Evolutionary conservation across 495 filamentous ascomycete genomes (phyloP), one percentile per base, ranked within the genome.

Genomic region (Xylaria sp.): DNA sequence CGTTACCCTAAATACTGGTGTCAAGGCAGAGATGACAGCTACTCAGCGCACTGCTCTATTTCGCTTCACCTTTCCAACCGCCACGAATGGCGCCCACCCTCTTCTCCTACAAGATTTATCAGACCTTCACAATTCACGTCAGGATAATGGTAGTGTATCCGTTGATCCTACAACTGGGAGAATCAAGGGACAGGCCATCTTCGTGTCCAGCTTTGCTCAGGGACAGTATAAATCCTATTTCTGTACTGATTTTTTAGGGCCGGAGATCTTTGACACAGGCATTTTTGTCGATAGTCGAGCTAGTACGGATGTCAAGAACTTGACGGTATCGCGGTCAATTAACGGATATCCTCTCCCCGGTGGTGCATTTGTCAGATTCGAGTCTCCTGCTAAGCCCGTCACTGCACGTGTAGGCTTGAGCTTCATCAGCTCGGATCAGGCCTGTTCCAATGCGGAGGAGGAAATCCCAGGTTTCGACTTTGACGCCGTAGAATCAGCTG

Each of bases 381-480:
- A 89, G 29, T 71, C 73, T 29, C 74, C 78, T 15, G 78, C 81
- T 43, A 82, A 84, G 14, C 83, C 84, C 0, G 85, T 92, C 15
- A 72, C 88, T 1, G 91, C 85, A 24, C 84, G 92, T 33, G 90
- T 91, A 11, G 91, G 90, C 0, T 81, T 92, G 7, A 94, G 92
- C 74, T 92, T 92, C 78, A 88, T 93, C 61, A 91, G 88, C 73
- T 81, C 85, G 15, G 81, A 87, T 0, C 85, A 90, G 74, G 91
- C 91, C 9, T 93, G 92, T 70, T 79, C 82, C 5, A 90, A 91
- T 75, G 92, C 88, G 0, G 89, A 93, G 75, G 80, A 70, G 1
- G 92, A 93, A 65, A 92, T 92, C 58, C 88, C 91, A 0, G 79
- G 85, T 17, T 93, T 89, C 66, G 86, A 93, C 73, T 93, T 93